phyloP scores from a whole-genome alignment of 2,329 filamentous ascomycete species.

The Sordariomycetes sp. region DNA sequence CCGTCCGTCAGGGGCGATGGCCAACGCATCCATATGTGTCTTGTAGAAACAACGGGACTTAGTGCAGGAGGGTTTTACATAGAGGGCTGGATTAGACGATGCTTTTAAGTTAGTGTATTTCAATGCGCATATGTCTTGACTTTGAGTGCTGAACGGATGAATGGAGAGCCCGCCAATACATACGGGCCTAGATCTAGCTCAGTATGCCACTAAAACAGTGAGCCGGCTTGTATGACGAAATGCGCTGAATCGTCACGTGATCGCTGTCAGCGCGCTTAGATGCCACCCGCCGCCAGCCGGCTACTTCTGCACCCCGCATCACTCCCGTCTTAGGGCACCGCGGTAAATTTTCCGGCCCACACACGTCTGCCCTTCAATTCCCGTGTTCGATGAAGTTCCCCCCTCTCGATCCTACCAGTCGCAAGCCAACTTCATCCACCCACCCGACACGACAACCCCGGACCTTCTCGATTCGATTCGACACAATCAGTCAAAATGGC shows the following conservation, averaged over 20 bases:
- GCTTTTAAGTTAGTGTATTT: not conserved
- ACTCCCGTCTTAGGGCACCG: slow-evolving; percentile 3
- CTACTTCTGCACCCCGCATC: not conserved
- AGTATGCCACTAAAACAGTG: not conserved
- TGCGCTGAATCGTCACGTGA: not conserved
- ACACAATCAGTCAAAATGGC: slow-evolving; percentile 5
- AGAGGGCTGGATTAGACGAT: not conserved
- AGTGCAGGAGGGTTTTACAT: not conserved
- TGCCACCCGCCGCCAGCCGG: not conserved
- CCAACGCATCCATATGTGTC: not conserved
- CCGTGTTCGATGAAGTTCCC: not conserved
- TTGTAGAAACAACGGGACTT: not conserved
- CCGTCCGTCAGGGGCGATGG: not conserved
- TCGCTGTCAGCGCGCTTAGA: no score
- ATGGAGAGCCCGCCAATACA: no score
- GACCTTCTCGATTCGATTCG: not conserved
- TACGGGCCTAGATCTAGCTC: not conserved
- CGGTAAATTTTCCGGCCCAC: slow-evolving; percentile 4
- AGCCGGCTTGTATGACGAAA: not conserved
- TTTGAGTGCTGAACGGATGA: not conserved
- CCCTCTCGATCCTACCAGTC: not conserved
- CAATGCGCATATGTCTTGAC: not conserved
- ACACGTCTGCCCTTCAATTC: slow-evolving; percentile 4
- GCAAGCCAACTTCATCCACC: not conserved
- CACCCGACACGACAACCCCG: slow-evolving; percentile 1